A percentile compares a stretch with the other conserved stretches of the same genome.
Evolutionary conservation across 345 rosid species (phyloP).

Genomic region (Rhodamnia rubescens): DNA sequence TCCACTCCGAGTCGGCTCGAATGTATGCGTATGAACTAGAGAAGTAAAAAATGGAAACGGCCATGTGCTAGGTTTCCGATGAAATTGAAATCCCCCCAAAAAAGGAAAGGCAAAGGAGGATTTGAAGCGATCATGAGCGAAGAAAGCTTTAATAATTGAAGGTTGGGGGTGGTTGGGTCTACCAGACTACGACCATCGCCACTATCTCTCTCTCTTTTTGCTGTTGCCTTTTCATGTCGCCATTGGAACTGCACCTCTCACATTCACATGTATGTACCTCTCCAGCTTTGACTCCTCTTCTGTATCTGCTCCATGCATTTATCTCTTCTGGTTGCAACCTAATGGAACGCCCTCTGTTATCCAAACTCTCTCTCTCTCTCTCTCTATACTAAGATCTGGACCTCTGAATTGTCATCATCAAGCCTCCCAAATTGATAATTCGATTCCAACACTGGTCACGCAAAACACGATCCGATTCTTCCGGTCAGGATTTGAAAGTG

Average conservation of each 20-base stretch:
- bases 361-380: background rate
- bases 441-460: background rate
- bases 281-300: background rate
- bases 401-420: background rate
- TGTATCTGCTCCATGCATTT: background rate
- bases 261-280: background rate
- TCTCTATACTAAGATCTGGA: background rate
- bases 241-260: background rate
- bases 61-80: background rate
- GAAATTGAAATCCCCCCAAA: background rate
- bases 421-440: background rate
- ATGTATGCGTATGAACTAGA: rapidly evolving
- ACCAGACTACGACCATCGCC: background rate
- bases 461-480: background rate
- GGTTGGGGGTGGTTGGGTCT: background rate
- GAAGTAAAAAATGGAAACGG: background rate
- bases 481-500: background rate
- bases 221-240: background rate
- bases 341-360: background rate
- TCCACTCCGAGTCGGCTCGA: no score
- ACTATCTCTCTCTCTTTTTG: background rate
- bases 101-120: background rate
- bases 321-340: background rate
- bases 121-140: background rate
- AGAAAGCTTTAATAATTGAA: background rate